Evolutionary conservation across 345 rosid genomes (phyloP), one percentile per base, ranked within the genome.

Genomic region (Stellera chamaejasme): DNA sequence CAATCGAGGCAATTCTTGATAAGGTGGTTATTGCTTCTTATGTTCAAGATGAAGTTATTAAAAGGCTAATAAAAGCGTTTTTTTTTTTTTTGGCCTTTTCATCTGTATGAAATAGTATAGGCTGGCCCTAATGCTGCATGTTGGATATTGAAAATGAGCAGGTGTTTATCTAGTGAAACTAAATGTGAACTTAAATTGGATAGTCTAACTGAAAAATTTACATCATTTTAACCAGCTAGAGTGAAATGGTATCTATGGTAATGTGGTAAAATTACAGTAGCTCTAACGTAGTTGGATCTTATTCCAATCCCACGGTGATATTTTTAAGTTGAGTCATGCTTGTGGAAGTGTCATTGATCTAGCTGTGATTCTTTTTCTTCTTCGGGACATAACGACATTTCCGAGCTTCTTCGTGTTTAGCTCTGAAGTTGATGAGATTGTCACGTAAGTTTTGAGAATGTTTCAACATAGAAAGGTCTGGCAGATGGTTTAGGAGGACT

Each of bases 331-430:
- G 39, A 32, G 39, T 32, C 16, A 32, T 14, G 32, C 42, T 8
- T 23, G 10, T 4, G 2, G 14, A 44, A 51, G 23, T 19, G 23
- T 62, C 32, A 48, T 15, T 48, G 19, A 15, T 64, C 26, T 10
- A 43, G 43, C 19, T 15, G 27, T 49, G 10, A 60, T 14, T 36
- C n/a, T 52, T 27, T 2, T 60, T 15, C 3, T 11, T 46, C 23
- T 77, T 88, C 85, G 98, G 84, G 96, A 92, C 66, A 92, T 92
- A 60, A 88, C 98, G 0, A 85, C 98, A 1, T 92, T 92, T 67
- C 96, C 96, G 6, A 92, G 98, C 71, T 92, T n/a, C n/a, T n/a
- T 92, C 66, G 87, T 92, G 56, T 92, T 92, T 64, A 75, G 88
- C 65, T 88, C 98, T 0, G 87, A 85, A 73, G 98, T 92, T 19